A percentile compares a stretch with the other conserved stretches of the same genome.
These are phyloP conservation scores for Leavenworthia alabamica DNA, from an alignment of 345 rosid species.

Conservation along the genomic window DNA sequence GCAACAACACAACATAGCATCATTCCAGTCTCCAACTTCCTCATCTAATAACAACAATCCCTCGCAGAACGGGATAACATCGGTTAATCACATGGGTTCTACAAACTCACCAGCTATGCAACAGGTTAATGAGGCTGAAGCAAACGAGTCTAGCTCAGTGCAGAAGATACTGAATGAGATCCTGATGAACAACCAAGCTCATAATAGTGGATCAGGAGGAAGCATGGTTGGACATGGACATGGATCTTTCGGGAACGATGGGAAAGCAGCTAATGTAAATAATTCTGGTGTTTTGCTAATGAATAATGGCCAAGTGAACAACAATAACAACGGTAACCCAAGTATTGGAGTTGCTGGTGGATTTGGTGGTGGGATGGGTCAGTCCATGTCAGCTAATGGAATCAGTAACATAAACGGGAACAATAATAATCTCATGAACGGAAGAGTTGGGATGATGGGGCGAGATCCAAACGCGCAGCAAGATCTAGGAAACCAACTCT, in stretches of 20 bases:
- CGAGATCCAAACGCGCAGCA: conserved; percentile 66
- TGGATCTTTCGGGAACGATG: conserved; percentile 51
- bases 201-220: conserved; percentile 32
- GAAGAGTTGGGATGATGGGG: conserved; percentile 55
- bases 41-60: conserved; percentile 54
- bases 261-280: conserved; percentile 44
- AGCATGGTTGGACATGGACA: conserved; percentile 52
- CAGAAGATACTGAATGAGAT: conserved; percentile 81
- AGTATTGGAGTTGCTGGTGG: conserved; percentile 43
- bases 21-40: conserved; percentile 70
- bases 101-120: no score
- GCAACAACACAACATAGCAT: conserved; percentile 51
- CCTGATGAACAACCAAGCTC: conserved; percentile 59
- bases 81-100: conserved; percentile 50
- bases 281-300: conserved; percentile 46
- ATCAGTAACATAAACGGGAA: conserved; percentile 39
- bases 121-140: conserved; percentile 60
- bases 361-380: conserved; percentile 49
- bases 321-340: conserved; percentile 19
- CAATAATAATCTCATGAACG: conserved; percentile 52
- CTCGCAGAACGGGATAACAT: conserved; percentile 46
- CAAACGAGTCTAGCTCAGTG: conserved; percentile 66
- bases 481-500: conserved; percentile 73
- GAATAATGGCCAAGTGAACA: conserved; percentile 46
- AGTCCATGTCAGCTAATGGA: conserved; percentile 53